Evolutionary conservation across 2,329 filamentous ascomycete genomes (phyloP).

Genomic region (Paecilomyces dactylethromorphus): DNA sequence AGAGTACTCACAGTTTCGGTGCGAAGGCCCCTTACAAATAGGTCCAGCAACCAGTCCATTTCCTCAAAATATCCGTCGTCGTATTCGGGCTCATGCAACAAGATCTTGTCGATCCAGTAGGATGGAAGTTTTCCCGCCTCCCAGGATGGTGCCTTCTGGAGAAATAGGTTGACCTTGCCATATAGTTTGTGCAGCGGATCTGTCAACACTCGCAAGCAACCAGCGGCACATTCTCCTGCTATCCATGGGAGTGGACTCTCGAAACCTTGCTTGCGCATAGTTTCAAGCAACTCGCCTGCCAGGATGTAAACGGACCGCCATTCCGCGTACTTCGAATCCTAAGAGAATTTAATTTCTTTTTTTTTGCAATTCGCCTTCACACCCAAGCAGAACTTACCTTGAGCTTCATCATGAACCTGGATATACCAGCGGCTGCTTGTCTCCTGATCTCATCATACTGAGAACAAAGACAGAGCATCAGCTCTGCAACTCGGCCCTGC

Average conservation of each 20-base stretch:
- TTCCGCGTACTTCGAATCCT: conserved; percentile 66
- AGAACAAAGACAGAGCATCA: conserved; percentile 72
- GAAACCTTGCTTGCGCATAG: conserved; percentile 52
- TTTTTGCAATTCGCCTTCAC: conserved; percentile 1
- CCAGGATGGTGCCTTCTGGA: conserved; percentile 74
- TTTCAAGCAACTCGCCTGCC: conserved; percentile 73
- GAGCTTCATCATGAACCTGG: conserved; percentile 43
- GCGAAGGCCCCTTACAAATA: conserved; percentile 59
- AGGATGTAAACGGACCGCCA: conserved; percentile 73
- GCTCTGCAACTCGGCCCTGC: conserved; percentile 62
- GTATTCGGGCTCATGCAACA: conserved; percentile 65
- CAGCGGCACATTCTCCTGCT: conserved; percentile 67
- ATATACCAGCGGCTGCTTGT: conserved; percentile 52
- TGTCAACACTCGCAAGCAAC: conserved; percentile 62
- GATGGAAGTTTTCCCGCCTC: conserved; percentile 49
- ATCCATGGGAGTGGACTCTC: conserved; percentile 61
- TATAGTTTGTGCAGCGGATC: conserved; percentile 79
- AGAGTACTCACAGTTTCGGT: conserved; percentile 45
- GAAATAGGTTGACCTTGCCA: conserved; percentile 75
- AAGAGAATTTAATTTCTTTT: conserved; percentile 5
- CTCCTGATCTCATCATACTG: conserved; percentile 67
- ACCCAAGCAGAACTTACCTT: conserved; percentile 27
- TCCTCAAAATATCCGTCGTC: conserved; percentile 69
- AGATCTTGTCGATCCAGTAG: conserved; percentile 61
- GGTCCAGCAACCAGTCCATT: conserved; percentile 65